Evolutionary conservation across 208 protist genomes (phyloP).

Genomic region (Borovskyia barvae): DNA sequence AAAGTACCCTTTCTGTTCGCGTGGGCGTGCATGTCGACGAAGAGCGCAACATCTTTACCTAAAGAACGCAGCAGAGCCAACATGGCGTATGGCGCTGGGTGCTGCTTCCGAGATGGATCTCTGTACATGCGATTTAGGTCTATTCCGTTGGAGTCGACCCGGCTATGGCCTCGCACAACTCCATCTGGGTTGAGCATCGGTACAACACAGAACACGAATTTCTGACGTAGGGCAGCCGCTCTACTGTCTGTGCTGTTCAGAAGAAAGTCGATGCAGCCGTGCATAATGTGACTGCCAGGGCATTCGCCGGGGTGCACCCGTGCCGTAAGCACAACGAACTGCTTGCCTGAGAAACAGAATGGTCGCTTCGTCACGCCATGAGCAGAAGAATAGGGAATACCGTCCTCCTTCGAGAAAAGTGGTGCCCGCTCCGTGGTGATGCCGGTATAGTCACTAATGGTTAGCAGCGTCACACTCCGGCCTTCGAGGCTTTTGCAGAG

Average conservation of each 20-base stretch:
- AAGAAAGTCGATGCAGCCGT: slow-evolving; percentile 91
- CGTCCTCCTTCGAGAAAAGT: slow-evolving; percentile 39
- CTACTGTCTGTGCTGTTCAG: slow-evolving; percentile 60
- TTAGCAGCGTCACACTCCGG: slow-evolving; percentile 83
- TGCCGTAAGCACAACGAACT: slow-evolving; percentile 80
- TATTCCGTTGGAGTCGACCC: slow-evolving; percentile 86
- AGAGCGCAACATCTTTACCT: slow-evolving; percentile 57
- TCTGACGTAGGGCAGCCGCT: slow-evolving; percentile 70
- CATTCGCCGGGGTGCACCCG: slow-evolving; percentile 94
- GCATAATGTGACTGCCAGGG: slow-evolving; percentile 91
- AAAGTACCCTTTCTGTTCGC: slow-evolving; percentile 92
- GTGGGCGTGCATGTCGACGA: slow-evolving; percentile 95
- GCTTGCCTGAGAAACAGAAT: slow-evolving; percentile 59
- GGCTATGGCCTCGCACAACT: slow-evolving; percentile 89
- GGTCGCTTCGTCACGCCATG: slow-evolving; percentile 46
- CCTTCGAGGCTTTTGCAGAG: slow-evolving; percentile 84
- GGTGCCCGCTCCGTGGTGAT: slow-evolving; percentile 29
- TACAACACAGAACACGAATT: slow-evolving; percentile 90
- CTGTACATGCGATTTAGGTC: slow-evolving; percentile 95
- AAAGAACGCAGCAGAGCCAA: slow-evolving; percentile 52
- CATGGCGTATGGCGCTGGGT: slow-evolving; percentile 83
- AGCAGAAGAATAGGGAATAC: slow-evolving; percentile 68
- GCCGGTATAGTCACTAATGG: slow-evolving; percentile 71
- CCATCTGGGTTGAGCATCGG: slow-evolving; percentile 96
- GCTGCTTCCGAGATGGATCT: slow-evolving; percentile 53